Conservation (phyloP, 257 asterid genomes). For the Solanum rostratum region DNA sequence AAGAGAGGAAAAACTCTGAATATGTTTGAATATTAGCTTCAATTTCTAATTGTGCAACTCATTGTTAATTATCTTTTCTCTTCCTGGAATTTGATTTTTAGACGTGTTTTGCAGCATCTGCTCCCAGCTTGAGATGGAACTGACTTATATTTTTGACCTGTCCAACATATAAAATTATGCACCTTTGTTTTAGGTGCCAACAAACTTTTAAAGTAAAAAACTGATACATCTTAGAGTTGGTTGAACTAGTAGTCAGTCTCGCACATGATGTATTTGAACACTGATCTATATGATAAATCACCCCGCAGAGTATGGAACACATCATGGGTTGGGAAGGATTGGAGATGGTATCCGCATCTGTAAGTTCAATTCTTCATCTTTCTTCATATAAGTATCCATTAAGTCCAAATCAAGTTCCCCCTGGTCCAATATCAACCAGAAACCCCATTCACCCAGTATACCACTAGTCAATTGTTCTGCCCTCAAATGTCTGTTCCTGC, state of each 20-base stretch:
- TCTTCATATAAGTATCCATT: not conserved
- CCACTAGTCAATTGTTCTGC: not conserved
- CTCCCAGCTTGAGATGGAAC: not conserved
- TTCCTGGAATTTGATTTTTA: not conserved
- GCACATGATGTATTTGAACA: not conserved
- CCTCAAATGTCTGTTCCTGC: not conserved
- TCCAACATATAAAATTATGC: not conserved
- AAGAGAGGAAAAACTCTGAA: not conserved
- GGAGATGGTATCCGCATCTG: slow-evolving; percentile 89
- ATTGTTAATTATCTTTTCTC: not conserved
- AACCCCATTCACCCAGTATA: not conserved
- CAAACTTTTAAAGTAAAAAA: not conserved
- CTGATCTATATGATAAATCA: not conserved
- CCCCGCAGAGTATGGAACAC: slow-evolving; percentile 69
- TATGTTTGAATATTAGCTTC: not conserved
- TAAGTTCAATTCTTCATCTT: slow-evolving; percentile 27
- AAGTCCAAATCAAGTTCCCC: not conserved
- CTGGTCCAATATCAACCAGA: not conserved
- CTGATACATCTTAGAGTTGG: not conserved
- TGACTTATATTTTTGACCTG: not conserved
- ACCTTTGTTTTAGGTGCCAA: not conserved
- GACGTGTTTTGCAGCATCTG: not conserved
- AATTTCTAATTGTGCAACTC: not conserved
- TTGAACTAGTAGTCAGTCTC: not conserved
- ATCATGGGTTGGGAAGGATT: slow-evolving; percentile 64